Percentiles rank a stretch among this genome's conserved stretches.
phyloP scores from a whole-genome alignment of 2,329 filamentous ascomycete genomes.

The Nothophoma quercina region DNA sequence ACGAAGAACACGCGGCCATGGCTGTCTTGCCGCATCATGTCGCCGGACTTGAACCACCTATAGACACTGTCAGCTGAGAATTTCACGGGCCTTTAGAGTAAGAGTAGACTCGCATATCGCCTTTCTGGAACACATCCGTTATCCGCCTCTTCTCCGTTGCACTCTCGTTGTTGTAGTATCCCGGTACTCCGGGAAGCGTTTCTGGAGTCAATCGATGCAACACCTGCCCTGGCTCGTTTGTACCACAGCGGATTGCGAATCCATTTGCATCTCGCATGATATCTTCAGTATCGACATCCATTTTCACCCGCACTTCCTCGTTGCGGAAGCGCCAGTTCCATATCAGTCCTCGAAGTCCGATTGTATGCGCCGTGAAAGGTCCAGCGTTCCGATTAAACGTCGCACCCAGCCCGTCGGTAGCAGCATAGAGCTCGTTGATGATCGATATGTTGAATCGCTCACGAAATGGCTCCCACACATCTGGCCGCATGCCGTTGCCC shows the following conservation, averaged over 20 bases:
- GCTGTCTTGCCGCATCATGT: slow-evolving; percentile 47
- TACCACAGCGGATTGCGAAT: slow-evolving; percentile 42
- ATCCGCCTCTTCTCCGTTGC: slow-evolving; percentile 44
- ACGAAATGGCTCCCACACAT: slow-evolving; percentile 52
- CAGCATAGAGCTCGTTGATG: slow-evolving; percentile 52
- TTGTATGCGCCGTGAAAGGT: slow-evolving; percentile 43
- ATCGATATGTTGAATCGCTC: slow-evolving; percentile 49
- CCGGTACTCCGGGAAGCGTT: slow-evolving; percentile 28
- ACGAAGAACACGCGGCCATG: slow-evolving; percentile 49
- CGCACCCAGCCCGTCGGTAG: slow-evolving; percentile 48
- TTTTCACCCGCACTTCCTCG: slow-evolving; percentile 45
- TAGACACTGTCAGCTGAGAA: background rate
- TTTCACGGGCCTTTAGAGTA: no score
- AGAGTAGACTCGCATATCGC: slow-evolving; percentile 47
- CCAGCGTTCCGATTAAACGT: slow-evolving; percentile 45
- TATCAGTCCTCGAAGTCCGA: slow-evolving; percentile 45
- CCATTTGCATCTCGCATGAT: slow-evolving; percentile 47
- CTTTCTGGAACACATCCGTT: slow-evolving; percentile 47
- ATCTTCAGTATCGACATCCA: slow-evolving; percentile 50
- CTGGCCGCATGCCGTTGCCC: slow-evolving; percentile 53
- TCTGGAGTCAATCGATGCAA: slow-evolving; percentile 43
- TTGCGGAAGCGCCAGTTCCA: slow-evolving; percentile 43
- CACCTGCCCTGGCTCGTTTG: slow-evolving; percentile 47
- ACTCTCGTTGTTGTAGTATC: slow-evolving; percentile 46
- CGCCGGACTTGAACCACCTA: slow-evolving; percentile 51